Base-by-base conservation (phyloP, 163 green algal genomes). In the Botryococcus braunii region DNA sequence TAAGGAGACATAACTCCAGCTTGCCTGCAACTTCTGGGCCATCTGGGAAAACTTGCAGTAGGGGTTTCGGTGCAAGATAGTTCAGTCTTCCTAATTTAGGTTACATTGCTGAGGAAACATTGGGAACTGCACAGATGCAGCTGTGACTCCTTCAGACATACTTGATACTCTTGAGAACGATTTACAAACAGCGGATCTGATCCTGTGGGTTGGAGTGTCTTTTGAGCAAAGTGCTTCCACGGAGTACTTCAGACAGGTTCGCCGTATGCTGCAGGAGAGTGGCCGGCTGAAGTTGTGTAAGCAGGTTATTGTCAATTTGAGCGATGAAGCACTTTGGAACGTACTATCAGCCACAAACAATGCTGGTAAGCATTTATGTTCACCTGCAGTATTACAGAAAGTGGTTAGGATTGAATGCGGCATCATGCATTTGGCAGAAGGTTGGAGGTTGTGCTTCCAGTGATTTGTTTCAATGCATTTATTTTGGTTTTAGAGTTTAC, bases 171-270 rank as follows among this genome's bases (percentile, higher is more conserved):
- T 97, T 77, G 90, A 96, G 70, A 85, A 88, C 38, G 90, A 95
- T 39, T 62, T 83, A 9, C 71, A 86, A 63, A 73, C 59, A 1
- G 86, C 83, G 7, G 88, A 95, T 79, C 60, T 88, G 56, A 85
- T 97, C 43, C 68, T 97, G 35, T 97, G 91, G 91, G 79, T 94
- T 7, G 91, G 91, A 67, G 95, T 97, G 75, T 93, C 83, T 70
- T 97, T 97, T 78, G 82, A 96, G 78, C 91, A 97, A 70, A 83
- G 62, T 0, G 91, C 91, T 1, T 89, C 79, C 34, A 89, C 88
- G 0, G 72, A 85, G 46, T 97, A 97, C 81, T 97, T 97, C 73
- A 73, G 87, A 23, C 85, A 82, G 29, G 91, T 91, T 52, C 64
- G 87, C 35, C 52, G n/a, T 23, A 57, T 49, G 29, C 38, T 65